phyloP scores from a whole-genome alignment of 176 grass and related monocot species.

The Oryza longistaminata region DNA sequence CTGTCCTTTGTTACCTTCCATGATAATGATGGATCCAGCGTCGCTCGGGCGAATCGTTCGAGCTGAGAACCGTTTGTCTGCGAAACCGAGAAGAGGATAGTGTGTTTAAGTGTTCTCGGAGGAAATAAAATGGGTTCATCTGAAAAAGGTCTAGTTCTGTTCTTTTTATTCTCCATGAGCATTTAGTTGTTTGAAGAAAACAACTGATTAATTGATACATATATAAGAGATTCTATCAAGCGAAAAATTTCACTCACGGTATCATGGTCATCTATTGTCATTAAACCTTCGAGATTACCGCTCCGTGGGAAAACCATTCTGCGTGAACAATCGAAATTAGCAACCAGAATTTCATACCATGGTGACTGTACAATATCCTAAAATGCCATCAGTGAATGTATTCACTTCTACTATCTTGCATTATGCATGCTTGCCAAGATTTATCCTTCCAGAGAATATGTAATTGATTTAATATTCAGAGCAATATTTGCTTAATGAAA shows the following conservation, averaged over 20 bases:
- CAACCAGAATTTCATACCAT: not conserved
- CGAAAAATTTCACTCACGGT: constrained; percentile 47
- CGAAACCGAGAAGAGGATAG: constrained; percentile 6
- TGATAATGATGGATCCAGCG: constrained; percentile 73
- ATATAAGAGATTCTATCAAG: not conserved
- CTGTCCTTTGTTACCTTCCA: constrained; percentile 61
- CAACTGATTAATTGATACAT: not conserved
- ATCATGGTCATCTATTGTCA: constrained; percentile 43
- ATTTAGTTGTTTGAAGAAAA: not conserved
- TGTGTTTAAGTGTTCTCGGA: constrained; percentile 11
- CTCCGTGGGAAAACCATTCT: constrained; percentile 51
- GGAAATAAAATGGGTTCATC: not conserved
- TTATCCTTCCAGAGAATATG: not conserved
- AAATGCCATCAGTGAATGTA: not conserved
- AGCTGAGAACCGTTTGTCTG: constrained; percentile 70
- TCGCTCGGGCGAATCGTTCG: constrained; percentile 43
- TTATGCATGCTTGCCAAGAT: not conserved
- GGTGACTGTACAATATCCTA: not conserved
- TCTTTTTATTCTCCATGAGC: not conserved
- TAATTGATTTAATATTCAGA: not conserved
- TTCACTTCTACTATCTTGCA: not conserved
- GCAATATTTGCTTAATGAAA: not conserved
- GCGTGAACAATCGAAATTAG: constrained; percentile 23
- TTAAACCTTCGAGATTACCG: constrained; percentile 65
- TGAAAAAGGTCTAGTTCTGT: not conserved